A percentile compares a stretch with the other conserved stretches of the same genome.
phyloP scores from a whole-genome alignment of 768 basidiomycete genomes.

The Piloderma croceum region DNA sequence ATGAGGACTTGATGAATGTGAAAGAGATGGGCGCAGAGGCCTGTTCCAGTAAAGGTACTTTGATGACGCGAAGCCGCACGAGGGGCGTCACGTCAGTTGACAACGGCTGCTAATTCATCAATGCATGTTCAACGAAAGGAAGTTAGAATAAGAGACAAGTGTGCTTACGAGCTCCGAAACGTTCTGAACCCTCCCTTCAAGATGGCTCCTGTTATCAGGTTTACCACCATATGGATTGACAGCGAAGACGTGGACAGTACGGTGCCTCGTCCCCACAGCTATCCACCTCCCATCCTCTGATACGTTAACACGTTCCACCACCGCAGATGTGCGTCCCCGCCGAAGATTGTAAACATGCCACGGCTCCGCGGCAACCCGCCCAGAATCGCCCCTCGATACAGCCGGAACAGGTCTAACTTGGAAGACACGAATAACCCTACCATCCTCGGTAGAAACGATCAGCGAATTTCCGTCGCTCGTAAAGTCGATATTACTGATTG shows the following conservation, averaged over 20 bases:
- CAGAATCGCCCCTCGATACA: constrained; percentile 1
- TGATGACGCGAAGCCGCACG: constrained; percentile 30
- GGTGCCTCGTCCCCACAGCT: constrained; percentile 58
- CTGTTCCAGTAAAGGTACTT: constrained; percentile 22
- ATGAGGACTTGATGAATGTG: constrained; percentile 39
- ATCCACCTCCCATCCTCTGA: constrained; percentile 58
- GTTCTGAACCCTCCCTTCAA: constrained; percentile 55
- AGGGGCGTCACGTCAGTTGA: constrained; percentile 53
- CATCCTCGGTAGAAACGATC: constrained; percentile 47
- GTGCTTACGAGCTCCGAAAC: constrained; percentile 39
- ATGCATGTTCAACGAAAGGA: constrained; percentile 1
- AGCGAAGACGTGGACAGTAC: constrained; percentile 68
- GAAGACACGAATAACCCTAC: constrained; percentile 48
- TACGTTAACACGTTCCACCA: constrained; percentile 40
- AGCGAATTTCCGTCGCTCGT: constrained; percentile 50
- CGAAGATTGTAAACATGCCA: constrained; percentile 64
- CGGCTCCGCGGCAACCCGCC: constrained; percentile 22
- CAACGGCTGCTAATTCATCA: constrained; percentile 37
- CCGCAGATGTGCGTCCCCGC: constrained; percentile 65
- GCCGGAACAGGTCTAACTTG: constrained; percentile 26
- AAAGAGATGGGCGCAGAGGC: constrained; percentile 45
- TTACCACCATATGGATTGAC: constrained; percentile 73
- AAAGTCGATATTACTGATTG: constrained; percentile 44
- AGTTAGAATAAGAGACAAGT: constrained; percentile 1
- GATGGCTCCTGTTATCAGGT: constrained; percentile 56